Evolutionary conservation across 441 rosid genomes (phyloP).

Genomic region (Adansonia grandidieri): DNA sequence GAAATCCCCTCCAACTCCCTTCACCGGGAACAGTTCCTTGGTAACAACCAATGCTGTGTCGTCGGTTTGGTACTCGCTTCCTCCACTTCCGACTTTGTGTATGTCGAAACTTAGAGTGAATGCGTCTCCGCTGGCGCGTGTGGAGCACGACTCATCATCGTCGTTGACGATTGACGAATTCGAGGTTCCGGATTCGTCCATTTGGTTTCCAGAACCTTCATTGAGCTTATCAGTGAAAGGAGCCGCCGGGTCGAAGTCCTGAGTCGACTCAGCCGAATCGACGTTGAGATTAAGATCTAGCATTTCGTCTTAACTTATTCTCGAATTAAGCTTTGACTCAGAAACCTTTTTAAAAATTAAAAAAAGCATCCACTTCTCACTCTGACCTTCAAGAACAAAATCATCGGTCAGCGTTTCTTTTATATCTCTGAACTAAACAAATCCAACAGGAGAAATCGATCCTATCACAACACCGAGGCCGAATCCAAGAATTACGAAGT

Average conservation of each 20-base stretch:
- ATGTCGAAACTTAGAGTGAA: constrained; percentile 11
- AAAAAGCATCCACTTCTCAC: background rate
- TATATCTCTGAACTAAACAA: background rate
- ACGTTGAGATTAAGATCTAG: constrained; percentile 71
- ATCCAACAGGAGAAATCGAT: constrained; percentile 26
- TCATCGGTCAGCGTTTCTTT: constrained; percentile 29
- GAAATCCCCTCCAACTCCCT: background rate
- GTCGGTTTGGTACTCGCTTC: background rate
- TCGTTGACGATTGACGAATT: constrained; percentile 59
- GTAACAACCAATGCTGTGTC: background rate
- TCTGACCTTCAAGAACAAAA: constrained; percentile 24
- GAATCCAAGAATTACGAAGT: constrained; percentile 1
- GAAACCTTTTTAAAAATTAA: background rate
- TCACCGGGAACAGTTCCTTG: background rate
- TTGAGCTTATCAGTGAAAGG: constrained; percentile 38
- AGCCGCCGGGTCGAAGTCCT: constrained; percentile 40
- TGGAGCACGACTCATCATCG: background rate
- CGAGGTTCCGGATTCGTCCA: constrained; percentile 76
- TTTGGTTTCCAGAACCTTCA: constrained; percentile 43
- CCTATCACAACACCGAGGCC: constrained; percentile 6
- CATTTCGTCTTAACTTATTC: background rate
- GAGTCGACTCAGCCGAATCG: constrained; percentile 62
- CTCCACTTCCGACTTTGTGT: background rate
- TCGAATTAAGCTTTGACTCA: background rate
- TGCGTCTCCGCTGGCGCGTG: background rate